phyloP scores from a whole-genome alignment of 441 rosid genomes.

The Manihot esculenta region DNA sequence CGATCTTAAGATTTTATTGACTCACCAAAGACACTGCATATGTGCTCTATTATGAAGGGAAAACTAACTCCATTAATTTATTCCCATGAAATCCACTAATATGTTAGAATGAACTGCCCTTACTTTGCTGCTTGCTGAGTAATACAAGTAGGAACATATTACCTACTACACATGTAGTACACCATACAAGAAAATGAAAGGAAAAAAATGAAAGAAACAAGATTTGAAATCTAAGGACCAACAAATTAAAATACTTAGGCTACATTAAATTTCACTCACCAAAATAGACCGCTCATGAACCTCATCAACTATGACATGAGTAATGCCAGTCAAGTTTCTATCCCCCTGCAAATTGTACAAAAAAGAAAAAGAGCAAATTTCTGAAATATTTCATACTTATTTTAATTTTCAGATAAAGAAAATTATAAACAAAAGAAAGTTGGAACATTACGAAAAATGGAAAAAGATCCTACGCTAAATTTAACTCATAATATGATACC shows the following conservation, averaged over 20 bases:
- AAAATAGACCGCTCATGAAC: slow-evolving; percentile 92
- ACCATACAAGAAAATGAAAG: background rate
- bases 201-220: slow-evolving; percentile 4
- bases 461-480: background rate
- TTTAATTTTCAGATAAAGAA: background rate
- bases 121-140: background rate
- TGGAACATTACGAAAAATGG: background rate
- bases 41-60: background rate
- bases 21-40: background rate
- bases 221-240: background rate
- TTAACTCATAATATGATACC: no score
- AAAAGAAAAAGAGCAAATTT: no score
- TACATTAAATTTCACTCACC: slow-evolving; percentile 47
- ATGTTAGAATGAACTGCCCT: slow-evolving; percentile 3
- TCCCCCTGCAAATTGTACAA: slow-evolving; percentile 59
- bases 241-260: background rate
- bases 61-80: slow-evolving; percentile 1
- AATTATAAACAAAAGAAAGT: background rate
- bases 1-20: background rate
- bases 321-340: slow-evolving; percentile 66
- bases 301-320: slow-evolving; percentile 93
- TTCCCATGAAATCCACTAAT: background rate
- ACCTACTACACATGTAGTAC: background rate
- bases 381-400: background rate
- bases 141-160: background rate